Base-by-base conservation (phyloP, 2,329 filamentous ascomycete species). In the Colletotrichum cereale region DNA sequence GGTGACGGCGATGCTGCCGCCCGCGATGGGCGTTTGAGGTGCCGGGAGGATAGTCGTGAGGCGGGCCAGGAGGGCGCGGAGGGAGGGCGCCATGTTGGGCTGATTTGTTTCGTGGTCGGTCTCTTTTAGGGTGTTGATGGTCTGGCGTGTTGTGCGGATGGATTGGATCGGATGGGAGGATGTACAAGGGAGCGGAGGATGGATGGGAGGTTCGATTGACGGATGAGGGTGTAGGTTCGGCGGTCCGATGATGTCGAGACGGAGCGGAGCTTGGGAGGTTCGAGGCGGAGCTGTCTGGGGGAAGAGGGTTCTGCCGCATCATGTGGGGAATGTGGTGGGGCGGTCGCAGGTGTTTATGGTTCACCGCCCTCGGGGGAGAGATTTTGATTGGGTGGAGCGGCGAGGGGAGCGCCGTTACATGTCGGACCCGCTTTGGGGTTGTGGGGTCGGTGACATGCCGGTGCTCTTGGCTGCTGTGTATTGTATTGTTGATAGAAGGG, bases 1-100 rank as follows among this genome's bases (percentile, higher is more conserved):
- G 14, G 76, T 78, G 44, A 80, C 55, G 12, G 21, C n/a, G 31
- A 11, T 24, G 21, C 8, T 6, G 38, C 7, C 21, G 50, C 29
- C 38, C 42, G 48, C 2, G 50, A 55, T 11, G 44, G 65, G 65
- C 34, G 57, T 57, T 47, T 71, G 64, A n/a, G 48, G 29, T 29
- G 21, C 31, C 34, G 64, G 24, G 38, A 72, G 52, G 65, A 70
- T 18, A 29, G 62, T 16, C 12, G 62, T 48, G 18, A 70, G 31
- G 40, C 42, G 40, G 26, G 50, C 29, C 2, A 68, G 26, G 52
- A 68, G 21, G 26, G 60, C 42, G 50, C 66, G 66, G 24, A 68
- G 40, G 42, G 66, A 68, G 26, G 52, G 58, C 52, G 66, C 61
- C 61, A 63, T 63, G 12, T 18, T 50, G 56, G 36, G 24, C n/a